These are phyloP conservation scores for Nakazawaea wickerhamii DNA, from an alignment of 805 yeast species.

Conservation along the genomic window DNA sequence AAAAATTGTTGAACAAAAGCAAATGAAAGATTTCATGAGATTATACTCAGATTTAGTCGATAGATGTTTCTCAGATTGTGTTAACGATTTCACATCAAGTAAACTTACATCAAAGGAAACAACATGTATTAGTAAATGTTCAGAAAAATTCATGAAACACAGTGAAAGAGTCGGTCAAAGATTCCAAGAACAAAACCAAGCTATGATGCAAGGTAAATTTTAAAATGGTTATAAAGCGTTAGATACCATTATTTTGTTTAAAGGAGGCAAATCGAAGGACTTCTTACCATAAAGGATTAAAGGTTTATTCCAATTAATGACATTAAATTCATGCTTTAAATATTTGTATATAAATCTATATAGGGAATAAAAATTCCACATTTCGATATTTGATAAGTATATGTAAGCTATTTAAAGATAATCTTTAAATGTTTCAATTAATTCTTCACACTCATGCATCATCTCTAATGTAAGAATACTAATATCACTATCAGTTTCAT, in stretches of 20 bases:
- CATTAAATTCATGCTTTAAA: too few species aligned
- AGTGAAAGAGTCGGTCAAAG: slow-evolving; percentile 97
- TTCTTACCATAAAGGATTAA: too few species aligned
- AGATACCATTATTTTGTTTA: too few species aligned
- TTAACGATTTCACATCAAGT: slow-evolving; percentile 94
- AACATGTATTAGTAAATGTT: slow-evolving; percentile 82
- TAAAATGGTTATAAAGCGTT: too few species aligned
- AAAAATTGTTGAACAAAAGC: slow-evolving; percentile 92
- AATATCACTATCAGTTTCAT: slow-evolving; percentile 58
- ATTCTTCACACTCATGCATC: slow-evolving; percentile 59
- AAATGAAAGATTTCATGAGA: slow-evolving; percentile 98
- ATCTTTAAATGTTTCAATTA: slow-evolving; percentile 55
- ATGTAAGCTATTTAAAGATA: slow-evolving; percentile 14
- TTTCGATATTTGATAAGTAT: not conserved
- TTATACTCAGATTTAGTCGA: slow-evolving; percentile 91
- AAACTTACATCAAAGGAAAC: slow-evolving; percentile 81
- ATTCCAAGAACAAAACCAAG: slow-evolving; percentile 92
- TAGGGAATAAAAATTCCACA: not conserved
- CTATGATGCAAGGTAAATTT: slow-evolving; percentile 59
- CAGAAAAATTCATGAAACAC: slow-evolving; percentile 96
- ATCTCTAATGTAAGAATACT: slow-evolving; percentile 60
- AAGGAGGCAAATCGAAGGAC: too few species aligned
- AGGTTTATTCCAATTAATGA: too few species aligned
- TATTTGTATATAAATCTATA: too few species aligned
- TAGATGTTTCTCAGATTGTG: slow-evolving; percentile 96